A percentile compares a stretch with the other conserved stretches of the same genome.
Conservation (phyloP, 2,329 filamentous ascomycete species). For the Cladosporium sp. region DNA sequence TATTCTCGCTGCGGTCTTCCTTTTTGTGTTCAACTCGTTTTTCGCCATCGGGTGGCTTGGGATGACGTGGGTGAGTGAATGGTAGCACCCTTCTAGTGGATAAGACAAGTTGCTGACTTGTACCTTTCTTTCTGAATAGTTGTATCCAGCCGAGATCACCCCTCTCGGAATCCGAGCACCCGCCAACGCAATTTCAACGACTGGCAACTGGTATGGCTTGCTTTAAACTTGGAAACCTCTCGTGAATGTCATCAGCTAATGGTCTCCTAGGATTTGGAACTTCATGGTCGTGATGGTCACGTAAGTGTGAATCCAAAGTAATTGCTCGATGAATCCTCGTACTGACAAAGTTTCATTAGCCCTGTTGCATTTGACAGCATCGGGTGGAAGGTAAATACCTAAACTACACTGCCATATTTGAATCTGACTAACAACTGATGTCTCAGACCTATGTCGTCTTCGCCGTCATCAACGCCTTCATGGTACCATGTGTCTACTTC, state of each 20-base stretch:
- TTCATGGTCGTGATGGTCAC: constrained; percentile 16
- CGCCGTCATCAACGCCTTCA: constrained; percentile 60
- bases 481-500: constrained; percentile 45
- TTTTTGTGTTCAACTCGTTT: constrained; percentile 36
- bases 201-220: constrained; percentile 45
- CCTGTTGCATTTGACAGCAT: constrained; percentile 48
- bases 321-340: neutral
- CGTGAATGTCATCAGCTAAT: neutral
- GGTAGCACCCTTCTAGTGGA: neutral
- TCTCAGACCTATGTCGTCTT: constrained; percentile 44
- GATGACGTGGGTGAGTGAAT: constrained; percentile 10
- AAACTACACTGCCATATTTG: neutral
- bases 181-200: constrained; percentile 39
- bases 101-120: neutral
- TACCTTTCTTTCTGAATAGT: neutral
- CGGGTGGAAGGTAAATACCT: neutral
- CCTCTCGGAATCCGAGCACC: constrained; percentile 33
- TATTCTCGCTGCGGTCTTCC: constrained; percentile 34
- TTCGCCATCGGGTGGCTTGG: constrained; percentile 32
- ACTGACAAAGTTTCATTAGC: constrained; percentile 31
- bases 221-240: too few species aligned
- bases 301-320: neutral
- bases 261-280: constrained; percentile 50
- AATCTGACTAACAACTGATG: neutral
- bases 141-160: constrained; percentile 27